These are phyloP conservation scores for Coix lacrymajobi DNA, from an alignment of 176 grass and related monocot species.

Conservation along the genomic window DNA sequence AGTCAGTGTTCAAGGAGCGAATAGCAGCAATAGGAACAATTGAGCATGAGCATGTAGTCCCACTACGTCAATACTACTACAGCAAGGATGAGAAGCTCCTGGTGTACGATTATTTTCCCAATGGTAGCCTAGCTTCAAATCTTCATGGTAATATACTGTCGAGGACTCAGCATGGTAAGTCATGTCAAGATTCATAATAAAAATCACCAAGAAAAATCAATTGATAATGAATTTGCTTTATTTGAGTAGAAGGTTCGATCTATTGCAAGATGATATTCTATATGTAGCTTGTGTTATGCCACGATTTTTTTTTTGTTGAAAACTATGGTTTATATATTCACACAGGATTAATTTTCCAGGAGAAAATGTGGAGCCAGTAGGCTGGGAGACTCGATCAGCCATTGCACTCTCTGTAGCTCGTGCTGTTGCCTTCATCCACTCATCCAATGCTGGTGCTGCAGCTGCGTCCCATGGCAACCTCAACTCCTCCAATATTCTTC, in stretches of 20 bases:
- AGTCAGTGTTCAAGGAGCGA: too few species aligned
- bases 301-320: not conserved
- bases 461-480: not conserved
- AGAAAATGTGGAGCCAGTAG: not conserved
- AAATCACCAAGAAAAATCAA: not conserved
- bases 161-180: not conserved
- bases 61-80: not conserved
- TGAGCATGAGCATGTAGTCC: not conserved
- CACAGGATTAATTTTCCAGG: not conserved
- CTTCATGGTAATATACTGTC: too few species aligned
- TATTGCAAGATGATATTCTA: too few species aligned
- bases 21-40: too few species aligned
- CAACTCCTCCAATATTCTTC: not conserved
- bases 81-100: not conserved
- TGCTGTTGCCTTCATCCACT: not conserved
- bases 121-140: too few species aligned
- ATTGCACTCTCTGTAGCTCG: not conserved
- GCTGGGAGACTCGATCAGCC: not conserved
- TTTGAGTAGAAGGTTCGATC: too few species aligned
- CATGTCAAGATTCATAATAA: not conserved
- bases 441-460: not conserved
- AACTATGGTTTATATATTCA: not conserved
- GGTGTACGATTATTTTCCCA: too few species aligned
- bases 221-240: too few species aligned
- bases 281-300: too few species aligned